Conservation (phyloP, 495 filamentous ascomycete species). For the Aspergillus cristatus region DNA sequence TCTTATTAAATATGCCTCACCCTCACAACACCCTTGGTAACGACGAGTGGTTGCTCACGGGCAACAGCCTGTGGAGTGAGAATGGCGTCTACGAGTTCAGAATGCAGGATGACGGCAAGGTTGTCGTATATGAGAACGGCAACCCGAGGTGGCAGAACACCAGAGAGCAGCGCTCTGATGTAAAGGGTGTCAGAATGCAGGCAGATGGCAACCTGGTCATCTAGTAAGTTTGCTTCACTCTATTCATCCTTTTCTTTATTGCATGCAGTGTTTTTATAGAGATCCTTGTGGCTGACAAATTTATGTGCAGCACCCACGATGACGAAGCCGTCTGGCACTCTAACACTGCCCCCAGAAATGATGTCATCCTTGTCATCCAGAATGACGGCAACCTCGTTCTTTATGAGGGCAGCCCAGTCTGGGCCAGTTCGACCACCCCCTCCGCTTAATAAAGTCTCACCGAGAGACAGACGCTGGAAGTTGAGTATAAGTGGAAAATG, state of each 20-base stretch:
- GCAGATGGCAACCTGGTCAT: slow-evolving; percentile 16
- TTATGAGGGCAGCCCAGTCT: slow-evolving; percentile 17
- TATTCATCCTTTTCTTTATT: neutral
- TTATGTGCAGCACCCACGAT: slow-evolving; percentile 9
- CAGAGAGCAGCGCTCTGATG: slow-evolving; percentile 9
- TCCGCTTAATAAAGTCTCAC: neutral
- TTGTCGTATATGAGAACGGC: slow-evolving; percentile 14
- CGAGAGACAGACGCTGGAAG: no score
- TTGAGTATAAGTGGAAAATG: neutral
- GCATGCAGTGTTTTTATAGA: neutral
- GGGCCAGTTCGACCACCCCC: slow-evolving; percentile 3
- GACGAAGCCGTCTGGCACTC: slow-evolving; percentile 13
- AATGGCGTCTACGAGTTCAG: slow-evolving; percentile 15
- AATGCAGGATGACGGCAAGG: slow-evolving; percentile 20
- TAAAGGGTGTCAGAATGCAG: slow-evolving; percentile 17
- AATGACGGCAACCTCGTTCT: slow-evolving; percentile 18
- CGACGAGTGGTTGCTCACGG: slow-evolving; percentile 15
- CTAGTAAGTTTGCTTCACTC: slow-evolving; percentile 12
- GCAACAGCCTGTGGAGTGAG: slow-evolving; percentile 16
- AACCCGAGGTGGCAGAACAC: slow-evolving; percentile 17
- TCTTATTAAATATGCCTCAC: slow-evolving; percentile 2
- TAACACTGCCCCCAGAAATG: slow-evolving; percentile 6
- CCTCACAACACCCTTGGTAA: slow-evolving; percentile 18
- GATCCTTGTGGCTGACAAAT: slow-evolving; percentile 3
- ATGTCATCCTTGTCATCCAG: slow-evolving; percentile 14